Base-by-base conservation (phyloP, 148 eudicot species). In the Nyssa sinensis region DNA sequence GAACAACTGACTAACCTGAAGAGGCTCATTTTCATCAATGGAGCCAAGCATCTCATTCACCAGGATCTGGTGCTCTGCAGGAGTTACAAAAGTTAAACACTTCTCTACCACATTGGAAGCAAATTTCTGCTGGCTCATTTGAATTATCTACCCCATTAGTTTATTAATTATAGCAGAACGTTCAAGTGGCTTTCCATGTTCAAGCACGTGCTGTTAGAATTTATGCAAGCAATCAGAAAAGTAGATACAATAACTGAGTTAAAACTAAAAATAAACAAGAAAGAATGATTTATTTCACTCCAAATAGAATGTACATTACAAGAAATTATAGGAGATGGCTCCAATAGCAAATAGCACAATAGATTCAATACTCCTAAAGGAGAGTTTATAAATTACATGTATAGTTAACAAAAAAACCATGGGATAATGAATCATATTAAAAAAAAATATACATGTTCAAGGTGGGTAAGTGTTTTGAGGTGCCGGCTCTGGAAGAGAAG, bases 41-140 rank as follows among this genome's bases (percentile, higher is more conserved):
- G 90, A 37, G 58, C 93, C 93, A 74, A 90, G 91, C 95, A 93
- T 90, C 83, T 90, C 95, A 75, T 83, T 79, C 64, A 93, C 93
- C 47, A 93, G 81, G 70, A 37, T 72, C 70, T 83, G 81, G 69
- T 93, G 95, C 77, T 93, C 97, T 24, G 74, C 86, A 28, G 88
- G 88, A 73, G 88, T 88, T 64, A 95, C 97, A 77, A 90, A 93
- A 39, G 93, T 81, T 63, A 93, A 81, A 75, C 97, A 93, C 78
- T 93, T 93, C 81, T 92, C 97, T 24, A 92, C 84, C 37, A 92
- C 97, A 82, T 92, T 92, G 32, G 97, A 92, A 37, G 97, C 97
- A 80, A 92, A 92, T 73, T 92, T 92, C 81, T 92, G 97, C 87
- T 92, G 97, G 81, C 97, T 92, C 97, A 92, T 90, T 64, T 86